phyloP scores from a whole-genome alignment of 148 eudicot species.

The Limonium bicolor region DNA sequence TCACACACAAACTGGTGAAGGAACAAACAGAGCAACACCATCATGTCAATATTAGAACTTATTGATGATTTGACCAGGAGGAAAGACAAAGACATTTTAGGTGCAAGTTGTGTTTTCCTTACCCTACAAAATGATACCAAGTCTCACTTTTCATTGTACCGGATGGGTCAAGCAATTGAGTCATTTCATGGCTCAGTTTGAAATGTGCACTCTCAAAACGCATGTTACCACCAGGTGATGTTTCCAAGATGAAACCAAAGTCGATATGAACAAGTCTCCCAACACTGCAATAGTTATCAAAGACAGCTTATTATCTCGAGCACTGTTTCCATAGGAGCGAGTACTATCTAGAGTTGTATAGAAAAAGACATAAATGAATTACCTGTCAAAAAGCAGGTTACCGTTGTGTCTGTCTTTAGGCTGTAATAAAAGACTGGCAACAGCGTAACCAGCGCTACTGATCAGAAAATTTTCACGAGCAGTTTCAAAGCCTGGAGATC shows the following conservation, averaged over 20 bases:
- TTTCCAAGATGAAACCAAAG: slow-evolving; percentile 95
- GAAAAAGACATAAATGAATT: slow-evolving; percentile 13
- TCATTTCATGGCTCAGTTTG: slow-evolving; percentile 99
- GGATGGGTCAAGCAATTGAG: slow-evolving; percentile 94
- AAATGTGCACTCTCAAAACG: slow-evolving; percentile 97
- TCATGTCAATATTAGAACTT: too few species aligned
- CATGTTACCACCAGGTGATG: slow-evolving; percentile 95
- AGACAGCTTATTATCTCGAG: too few species aligned
- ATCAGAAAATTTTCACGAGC: slow-evolving; percentile 94
- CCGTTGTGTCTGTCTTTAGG: slow-evolving; percentile 99
- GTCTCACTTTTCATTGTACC: slow-evolving; percentile 95
- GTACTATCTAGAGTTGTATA: too few species aligned
- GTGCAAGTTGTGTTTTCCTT: neutral
- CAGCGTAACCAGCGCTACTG: slow-evolving; percentile 99
- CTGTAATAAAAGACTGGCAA: slow-evolving; percentile 95
- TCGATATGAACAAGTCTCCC: slow-evolving; percentile 98
- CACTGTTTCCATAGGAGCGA: too few species aligned
- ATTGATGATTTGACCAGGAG: too few species aligned
- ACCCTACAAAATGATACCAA: slow-evolving; percentile 89
- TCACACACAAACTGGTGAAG: too few species aligned
- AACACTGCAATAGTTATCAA: slow-evolving; percentile 45
- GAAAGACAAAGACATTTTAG: too few species aligned
- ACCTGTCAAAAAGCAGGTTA: slow-evolving; percentile 92
- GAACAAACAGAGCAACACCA: too few species aligned
- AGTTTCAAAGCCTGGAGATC: slow-evolving; percentile 76